Evolutionary conservation across 2,329 filamentous ascomycete genomes (phyloP).

Genomic region (Nemania abortiva): DNA sequence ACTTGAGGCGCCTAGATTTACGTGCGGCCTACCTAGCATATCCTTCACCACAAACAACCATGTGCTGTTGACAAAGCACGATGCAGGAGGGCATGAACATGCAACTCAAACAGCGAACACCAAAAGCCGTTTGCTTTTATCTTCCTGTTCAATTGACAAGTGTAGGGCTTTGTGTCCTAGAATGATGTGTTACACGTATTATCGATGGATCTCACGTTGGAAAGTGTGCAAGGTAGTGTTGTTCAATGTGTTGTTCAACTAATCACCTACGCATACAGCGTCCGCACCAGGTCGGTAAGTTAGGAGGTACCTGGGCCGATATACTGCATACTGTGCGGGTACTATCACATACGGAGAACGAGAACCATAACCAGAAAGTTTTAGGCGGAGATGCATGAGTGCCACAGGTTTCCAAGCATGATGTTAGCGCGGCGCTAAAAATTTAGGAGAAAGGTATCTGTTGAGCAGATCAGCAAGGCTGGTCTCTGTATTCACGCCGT

Average conservation of each 20-base stretch:
- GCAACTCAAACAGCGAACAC: background rate
- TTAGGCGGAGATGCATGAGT: constrained; percentile 34
- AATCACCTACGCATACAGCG: background rate
- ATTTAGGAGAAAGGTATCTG: background rate
- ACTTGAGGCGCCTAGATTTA: constrained; percentile 2
- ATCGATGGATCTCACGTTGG: constrained; percentile 18
- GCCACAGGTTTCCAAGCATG: constrained; percentile 27
- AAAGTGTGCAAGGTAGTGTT: background rate
- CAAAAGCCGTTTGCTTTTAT: background rate
- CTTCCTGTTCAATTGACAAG: background rate
- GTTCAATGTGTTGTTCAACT: constrained; percentile 26
- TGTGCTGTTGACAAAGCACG: background rate
- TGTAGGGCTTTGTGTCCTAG: constrained; percentile 19
- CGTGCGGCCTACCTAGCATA: background rate
- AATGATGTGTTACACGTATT: constrained; percentile 23
- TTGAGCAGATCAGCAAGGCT: constrained; percentile 17
- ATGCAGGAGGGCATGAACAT: background rate
- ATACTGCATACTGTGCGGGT: constrained; percentile 23
- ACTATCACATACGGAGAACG: constrained; percentile 10
- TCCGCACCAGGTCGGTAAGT: no score
- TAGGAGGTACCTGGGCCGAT: background rate
- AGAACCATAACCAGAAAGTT: constrained; percentile 19
- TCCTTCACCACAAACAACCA: background rate
- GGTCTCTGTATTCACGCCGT: background rate
- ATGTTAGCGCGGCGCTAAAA: constrained; percentile 28